Base-by-base conservation (phyloP, 257 asterid genomes). In the Scutellaria galericulata region DNA sequence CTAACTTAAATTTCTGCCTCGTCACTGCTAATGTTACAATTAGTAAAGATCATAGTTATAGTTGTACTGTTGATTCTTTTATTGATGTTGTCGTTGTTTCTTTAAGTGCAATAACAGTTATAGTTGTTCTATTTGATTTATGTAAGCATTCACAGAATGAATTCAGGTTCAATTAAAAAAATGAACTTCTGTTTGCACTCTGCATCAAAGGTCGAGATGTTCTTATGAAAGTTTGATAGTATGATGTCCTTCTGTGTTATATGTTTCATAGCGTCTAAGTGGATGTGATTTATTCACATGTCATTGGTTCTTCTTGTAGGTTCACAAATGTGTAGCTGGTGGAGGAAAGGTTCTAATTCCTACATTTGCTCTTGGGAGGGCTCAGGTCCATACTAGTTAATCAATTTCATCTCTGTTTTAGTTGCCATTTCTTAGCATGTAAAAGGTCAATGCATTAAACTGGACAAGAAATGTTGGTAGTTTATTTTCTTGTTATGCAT, bases 311-410 rank as follows among this genome's bases (percentile, higher is more conserved):
- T 74, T 75, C 46, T 65, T 77, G 68, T 77, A 93, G 98, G 95
- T 94, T 79, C 98, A 91, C 72, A 84, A 87, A 41, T 94, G 97
- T 79, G 86, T 94, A 77, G 89, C 80, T 70, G 80, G 85, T 70
- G 97, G 96, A 69, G 98, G 97, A 68, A 91, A 94, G 84, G 98
- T 91, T 83, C 90, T 94, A 57, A 85, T 94, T 81, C 98, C 98
- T 48, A 83, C 98, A 75, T 91, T 88, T 83, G 98, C 96, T 53
- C 79, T 89, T 46, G 97, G 98, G 72, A 85, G 98, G 78, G 95
- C 98, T 79, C 98, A 92, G 97, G 97, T 91, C 68, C 54, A 75
- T 72, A 9, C 5, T 71, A 46, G 5, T 64, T 67, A 50, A 40
- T 22, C 61, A 7, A 42, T 42, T 40, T 53, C 18, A 10, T 71